phyloP scores from a whole-genome alignment of 2,329 filamentous ascomycete genomes.

The Arthrobotrys megalospora region DNA sequence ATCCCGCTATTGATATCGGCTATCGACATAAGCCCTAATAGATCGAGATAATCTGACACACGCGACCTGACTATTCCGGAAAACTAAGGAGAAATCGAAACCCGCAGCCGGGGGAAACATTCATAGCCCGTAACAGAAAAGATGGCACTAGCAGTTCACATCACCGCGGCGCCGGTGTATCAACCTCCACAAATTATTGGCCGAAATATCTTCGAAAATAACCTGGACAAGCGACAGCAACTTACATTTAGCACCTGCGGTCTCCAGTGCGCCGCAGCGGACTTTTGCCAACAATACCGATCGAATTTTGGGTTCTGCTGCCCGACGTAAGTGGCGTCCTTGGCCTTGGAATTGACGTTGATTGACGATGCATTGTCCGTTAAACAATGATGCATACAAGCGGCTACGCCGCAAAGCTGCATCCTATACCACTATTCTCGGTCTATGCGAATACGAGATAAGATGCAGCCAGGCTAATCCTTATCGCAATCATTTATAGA shows the following conservation, averaged over 20 bases:
- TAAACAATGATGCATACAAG: neutral
- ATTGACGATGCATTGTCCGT: neutral
- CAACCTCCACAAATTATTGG: conserved; percentile 32
- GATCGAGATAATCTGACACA: neutral
- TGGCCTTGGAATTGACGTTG: neutral
- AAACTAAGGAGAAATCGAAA: conserved; percentile 12
- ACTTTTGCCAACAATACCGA: conserved; percentile 53
- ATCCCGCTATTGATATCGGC: conserved; percentile 18
- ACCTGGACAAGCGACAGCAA: conserved; percentile 47
- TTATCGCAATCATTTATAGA: conserved; percentile 6
- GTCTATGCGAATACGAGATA: neutral
- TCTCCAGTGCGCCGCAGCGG: conserved; percentile 30
- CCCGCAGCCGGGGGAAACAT: conserved; percentile 10
- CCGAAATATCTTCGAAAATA: conserved; percentile 22
- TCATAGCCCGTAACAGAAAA: neutral
- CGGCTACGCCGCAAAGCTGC: neutral
- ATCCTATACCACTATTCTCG: neutral
- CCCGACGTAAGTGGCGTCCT: conserved; percentile 41
- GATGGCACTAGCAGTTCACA: conserved; percentile 38
- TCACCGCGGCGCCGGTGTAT: conserved; percentile 37
- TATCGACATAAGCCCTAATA: conserved; percentile 2
- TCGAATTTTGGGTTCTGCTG: conserved; percentile 58
- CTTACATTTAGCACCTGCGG: conserved; percentile 53
- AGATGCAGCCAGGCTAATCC: conserved; percentile 4
- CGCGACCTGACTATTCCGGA: conserved; percentile 26